Evolutionary conservation across 805 yeast species (phyloP), one percentile per base, ranked within the genome.

Genomic region (Candida golubevii): DNA sequence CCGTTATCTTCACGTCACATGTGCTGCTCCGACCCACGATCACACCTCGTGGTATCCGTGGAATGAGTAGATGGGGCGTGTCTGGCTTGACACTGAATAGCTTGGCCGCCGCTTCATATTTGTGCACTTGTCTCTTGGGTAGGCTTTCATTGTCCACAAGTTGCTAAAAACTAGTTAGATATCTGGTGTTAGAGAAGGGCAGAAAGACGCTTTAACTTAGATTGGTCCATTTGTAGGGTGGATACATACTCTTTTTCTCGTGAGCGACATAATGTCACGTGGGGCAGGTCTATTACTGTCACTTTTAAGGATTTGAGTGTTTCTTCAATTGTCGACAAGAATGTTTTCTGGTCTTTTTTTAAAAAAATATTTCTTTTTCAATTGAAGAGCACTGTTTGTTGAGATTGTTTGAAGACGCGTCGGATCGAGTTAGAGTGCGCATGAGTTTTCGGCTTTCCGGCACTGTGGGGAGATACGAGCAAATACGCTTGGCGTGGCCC

Each of bases 21-120:
- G 76, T 65, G 39, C 81, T 70, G 55, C 84, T 79, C 46, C 87
- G 67, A 1, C 87, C 87, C 6, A 78, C 61, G 0, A 62, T 49
- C 1, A 66, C 56, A 4, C 61, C 57, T 3, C 62, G 54, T 12
- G 59, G 56, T 31, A 60, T 58, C 15, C 54, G 41, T 6, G 63
- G 64, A 3, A 61, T 44, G 26, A 45, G 44, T 15, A 61, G 45
- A 42, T 61, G 65, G 7, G 61, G 54, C 38, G 45, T 49, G 39
- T 47, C 51, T 6, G 53, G 45, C 31, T 50, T 49, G 26, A 59
- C 52, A 38, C 50, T 53, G 53, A 51, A 61, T 33, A 60, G 56
- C 42, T 51, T 56, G 28, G 63, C 65, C 1, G 57, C 41, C 14
- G 49, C 44, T n/a, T 45, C 51, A 46, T 55, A 60, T 33, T 53